phyloP scores from a whole-genome alignment of 805 yeast species.

The Blastobotrys chiropterorum region DNA sequence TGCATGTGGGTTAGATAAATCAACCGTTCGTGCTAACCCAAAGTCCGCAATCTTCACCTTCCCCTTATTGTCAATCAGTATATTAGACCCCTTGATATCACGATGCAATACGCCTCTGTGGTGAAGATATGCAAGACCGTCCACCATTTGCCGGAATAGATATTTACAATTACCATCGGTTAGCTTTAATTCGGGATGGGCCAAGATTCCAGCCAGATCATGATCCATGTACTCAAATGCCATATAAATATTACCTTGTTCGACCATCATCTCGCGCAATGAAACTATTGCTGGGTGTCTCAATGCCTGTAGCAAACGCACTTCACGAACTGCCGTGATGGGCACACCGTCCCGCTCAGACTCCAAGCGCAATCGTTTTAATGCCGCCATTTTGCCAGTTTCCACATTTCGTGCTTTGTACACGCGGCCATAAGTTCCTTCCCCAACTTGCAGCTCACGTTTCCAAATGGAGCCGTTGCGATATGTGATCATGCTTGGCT shows the following conservation, averaged over 20 bases:
- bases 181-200: conserved; percentile 63
- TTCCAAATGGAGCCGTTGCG: conserved; percentile 40
- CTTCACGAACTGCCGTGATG: conserved; percentile 89
- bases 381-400: conserved; percentile 72
- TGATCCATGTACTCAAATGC: conserved; percentile 90
- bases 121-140: conserved; percentile 81
- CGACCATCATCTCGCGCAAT: conserved; percentile 84
- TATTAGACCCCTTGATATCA: conserved; percentile 92
- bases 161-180: conserved; percentile 69
- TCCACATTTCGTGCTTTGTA: conserved; percentile 72
- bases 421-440: conserved; percentile 96
- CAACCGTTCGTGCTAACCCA: conserved; percentile 65
- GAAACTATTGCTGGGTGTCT: conserved; percentile 79
- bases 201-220: conserved; percentile 80
- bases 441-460: conserved; percentile 88
- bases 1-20: conserved; percentile 38
- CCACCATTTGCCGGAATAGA: conserved; percentile 65
- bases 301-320: conserved; percentile 73
- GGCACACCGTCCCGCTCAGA: conserved; percentile 93
- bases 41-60: conserved; percentile 88
- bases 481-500: conserved; percentile 6
- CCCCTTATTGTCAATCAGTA: conserved; percentile 68
- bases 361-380: conserved; percentile 79
- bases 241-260: conserved; percentile 68
- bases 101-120: conserved; percentile 58